Evolutionary conservation across 768 basidiomycete species (phyloP), one percentile per base, ranked within the genome.

Genomic region (Leucosporidium yakuticum): DNA sequence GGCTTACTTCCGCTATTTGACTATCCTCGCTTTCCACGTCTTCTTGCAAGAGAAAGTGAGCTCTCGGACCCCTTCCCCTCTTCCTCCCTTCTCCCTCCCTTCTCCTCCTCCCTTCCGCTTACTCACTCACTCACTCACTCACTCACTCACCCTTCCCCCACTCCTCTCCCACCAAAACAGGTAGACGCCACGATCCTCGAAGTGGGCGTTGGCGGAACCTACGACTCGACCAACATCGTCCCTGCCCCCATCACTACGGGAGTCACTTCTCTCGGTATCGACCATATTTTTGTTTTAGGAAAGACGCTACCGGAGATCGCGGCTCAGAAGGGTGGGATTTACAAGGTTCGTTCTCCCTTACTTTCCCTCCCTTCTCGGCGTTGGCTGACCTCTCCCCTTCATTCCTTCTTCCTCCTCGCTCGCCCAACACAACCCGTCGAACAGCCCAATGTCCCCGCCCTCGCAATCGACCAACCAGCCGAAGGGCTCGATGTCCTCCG

Each of bases 171-270:
- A 44, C 39, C n/a, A 1, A 64, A 65, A 6, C 73, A 83, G 81
- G 85, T 98, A 8, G 86, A 94, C 71, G 92, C 91, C 4, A 91
- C 94, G 0, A 84, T 99, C 63, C 83, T 99, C 29, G 96, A 99
- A 82, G 96, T 98, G 48, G 96, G 96, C 14, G 88, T 99, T 25
- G 96, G 96, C 27, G 96, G 96, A 15, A 83, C 84, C 27, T 90
- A 90, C 76, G 96, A 99, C 77, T 91, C 91, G 74, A 99, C 96
- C 32, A 99, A 99, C 73, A 86, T 95, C 69, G 91, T 98, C 17
- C 93, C 92, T 0, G 84, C 84, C 65, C 96, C 96, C 0, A 76
- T 93, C n/a, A 88, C 88, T 31, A 89, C 94, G 9, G 96, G 93
- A 9, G 82, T 98, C 29, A 90, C 94, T 14, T 84, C 91, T 5